Evolutionary conservation across 768 basidiomycete species (phyloP), one percentile per base, ranked within the genome.

Genomic region (Cytidiella melzeri): DNA sequence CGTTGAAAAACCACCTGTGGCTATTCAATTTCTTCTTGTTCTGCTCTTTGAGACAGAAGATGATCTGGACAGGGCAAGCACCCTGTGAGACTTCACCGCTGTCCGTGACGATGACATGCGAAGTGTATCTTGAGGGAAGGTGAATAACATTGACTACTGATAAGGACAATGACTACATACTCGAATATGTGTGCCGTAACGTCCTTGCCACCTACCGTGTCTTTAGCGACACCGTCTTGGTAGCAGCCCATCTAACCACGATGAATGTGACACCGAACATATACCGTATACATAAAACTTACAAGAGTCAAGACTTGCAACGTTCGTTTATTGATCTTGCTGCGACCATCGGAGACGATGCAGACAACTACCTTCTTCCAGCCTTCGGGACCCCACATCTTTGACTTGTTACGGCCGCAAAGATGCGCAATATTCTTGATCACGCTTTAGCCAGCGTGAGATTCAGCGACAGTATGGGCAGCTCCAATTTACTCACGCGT

Each of bases 1-100:
- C 93, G 61, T 96, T 96, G 77, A 96, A 95, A 75, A 95, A 95
- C 93, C 93, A 96, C 18, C 93, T 79, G 61, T 96, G 92, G 58
- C 86, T 88, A 72, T 95, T 95, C 58, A 95, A 75, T 66, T 96
- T 95, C 76, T 95, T 94, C 75, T 92, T 92, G 76, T 94, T 96
- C 70, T 91, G 88, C 65, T 94, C 92, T 67, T 94, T 94, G 60
- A 94, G 71, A 61, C 91, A 92, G 71, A 93, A 93, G 41, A 98
- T 71, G 57, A 90, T 75, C 66, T 93, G 94, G 51, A 91, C 81
- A 1, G 92, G 84, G 59, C 87, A 89, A 1, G 77, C 68, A n/a
- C 83, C 79, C 44, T 76, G 72, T 0, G 83, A 80, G 11, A 92
- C 84, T 64, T 94, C 91, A 21, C 91, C 91, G 1, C 73, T 74